phyloP scores from a whole-genome alignment of 2,329 filamentous ascomycete species.

The Paecilomyces sp. region DNA sequence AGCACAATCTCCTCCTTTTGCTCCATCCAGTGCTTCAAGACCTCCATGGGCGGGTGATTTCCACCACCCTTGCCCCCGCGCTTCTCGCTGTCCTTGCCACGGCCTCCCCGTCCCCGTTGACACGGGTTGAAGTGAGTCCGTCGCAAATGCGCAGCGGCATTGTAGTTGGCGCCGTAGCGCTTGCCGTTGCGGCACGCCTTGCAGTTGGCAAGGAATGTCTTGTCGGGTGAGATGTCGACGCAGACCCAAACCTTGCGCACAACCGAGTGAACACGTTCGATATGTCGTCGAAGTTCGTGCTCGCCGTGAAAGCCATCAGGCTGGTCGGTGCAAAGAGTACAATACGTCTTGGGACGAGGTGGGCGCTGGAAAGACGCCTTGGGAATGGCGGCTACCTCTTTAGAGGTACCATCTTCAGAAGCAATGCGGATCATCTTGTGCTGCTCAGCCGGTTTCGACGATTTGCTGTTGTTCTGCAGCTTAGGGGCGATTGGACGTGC shows the following conservation, averaged over 20 bases:
- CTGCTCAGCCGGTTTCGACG: conserved; percentile 26
- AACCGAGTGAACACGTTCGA: conserved; percentile 58
- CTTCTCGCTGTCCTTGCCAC: conserved; percentile 52
- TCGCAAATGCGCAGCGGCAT: conserved; percentile 83
- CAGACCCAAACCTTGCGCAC: conserved; percentile 57
- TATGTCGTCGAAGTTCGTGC: conserved; percentile 69
- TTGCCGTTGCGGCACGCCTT: conserved; percentile 73
- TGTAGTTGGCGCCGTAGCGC: conserved; percentile 86
- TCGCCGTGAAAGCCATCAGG: conserved; percentile 78
- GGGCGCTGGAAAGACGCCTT: conserved; percentile 57
- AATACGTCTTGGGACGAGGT: conserved; percentile 61
- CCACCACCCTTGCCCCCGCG: conserved; percentile 56
- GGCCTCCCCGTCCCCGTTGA: conserved; percentile 47
- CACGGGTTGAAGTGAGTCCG: conserved; percentile 78
- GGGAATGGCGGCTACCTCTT: conserved; percentile 47
- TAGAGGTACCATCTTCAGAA: conserved; percentile 47
- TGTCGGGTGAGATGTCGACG: conserved; percentile 50
- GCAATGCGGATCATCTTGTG: conserved; percentile 46
- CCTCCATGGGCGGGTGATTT: conserved; percentile 55
- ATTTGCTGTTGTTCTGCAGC: conserved; percentile 19
- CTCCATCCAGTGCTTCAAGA: conserved; percentile 54
- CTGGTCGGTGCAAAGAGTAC: conserved; percentile 61
- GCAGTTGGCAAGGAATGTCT: conserved; percentile 68
- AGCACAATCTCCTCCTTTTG: conserved; percentile 45
- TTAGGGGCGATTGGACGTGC: conserved; percentile 46